These are phyloP conservation scores for Chrysoporthe austroafricana DNA, from an alignment of 2,329 filamentous ascomycete genomes.

Conservation along the genomic window DNA sequence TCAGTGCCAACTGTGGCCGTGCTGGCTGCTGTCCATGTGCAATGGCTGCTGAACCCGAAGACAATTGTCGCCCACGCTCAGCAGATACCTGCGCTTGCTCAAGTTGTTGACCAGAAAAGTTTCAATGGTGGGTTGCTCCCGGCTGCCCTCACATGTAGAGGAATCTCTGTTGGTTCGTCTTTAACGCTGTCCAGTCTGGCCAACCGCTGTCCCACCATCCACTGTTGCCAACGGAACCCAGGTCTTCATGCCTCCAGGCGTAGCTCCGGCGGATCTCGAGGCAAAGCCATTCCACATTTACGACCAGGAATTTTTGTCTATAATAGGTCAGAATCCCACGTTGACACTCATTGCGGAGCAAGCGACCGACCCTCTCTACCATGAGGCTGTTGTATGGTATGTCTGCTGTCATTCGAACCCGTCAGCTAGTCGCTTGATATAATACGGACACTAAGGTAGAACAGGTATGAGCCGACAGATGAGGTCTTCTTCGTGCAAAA, in stretches of 20 bases:
- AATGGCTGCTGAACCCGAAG: constrained; percentile 23
- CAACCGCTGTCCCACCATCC: constrained; percentile 44
- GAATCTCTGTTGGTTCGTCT: neutral
- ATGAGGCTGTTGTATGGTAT: constrained; percentile 60
- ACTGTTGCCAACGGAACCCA: constrained; percentile 41
- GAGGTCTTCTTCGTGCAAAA: constrained; percentile 61
- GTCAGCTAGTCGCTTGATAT: no score
- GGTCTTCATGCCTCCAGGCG: constrained; percentile 50
- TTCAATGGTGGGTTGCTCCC: constrained; percentile 41
- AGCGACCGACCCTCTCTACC: constrained; percentile 52
- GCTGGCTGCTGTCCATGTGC: constrained; percentile 22
- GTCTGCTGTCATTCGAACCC: no score
- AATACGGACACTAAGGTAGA: neutral
- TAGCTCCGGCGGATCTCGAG: constrained; percentile 42
- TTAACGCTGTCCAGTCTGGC: constrained; percentile 10
- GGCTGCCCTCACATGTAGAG: no score
- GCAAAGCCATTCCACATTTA: constrained; percentile 52
- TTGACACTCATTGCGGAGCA: constrained; percentile 53
- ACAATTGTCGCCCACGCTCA: constrained; percentile 10
- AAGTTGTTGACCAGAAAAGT: constrained; percentile 48
- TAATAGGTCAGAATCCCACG: constrained; percentile 53
- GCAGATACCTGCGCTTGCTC: constrained; percentile 41
- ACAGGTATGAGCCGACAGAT: constrained; percentile 48
- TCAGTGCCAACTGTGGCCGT: constrained; percentile 23
- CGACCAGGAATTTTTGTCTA: constrained; percentile 52